Conservation (phyloP, 768 basidiomycete genomes). For the Tulasnella sp. region DNA sequence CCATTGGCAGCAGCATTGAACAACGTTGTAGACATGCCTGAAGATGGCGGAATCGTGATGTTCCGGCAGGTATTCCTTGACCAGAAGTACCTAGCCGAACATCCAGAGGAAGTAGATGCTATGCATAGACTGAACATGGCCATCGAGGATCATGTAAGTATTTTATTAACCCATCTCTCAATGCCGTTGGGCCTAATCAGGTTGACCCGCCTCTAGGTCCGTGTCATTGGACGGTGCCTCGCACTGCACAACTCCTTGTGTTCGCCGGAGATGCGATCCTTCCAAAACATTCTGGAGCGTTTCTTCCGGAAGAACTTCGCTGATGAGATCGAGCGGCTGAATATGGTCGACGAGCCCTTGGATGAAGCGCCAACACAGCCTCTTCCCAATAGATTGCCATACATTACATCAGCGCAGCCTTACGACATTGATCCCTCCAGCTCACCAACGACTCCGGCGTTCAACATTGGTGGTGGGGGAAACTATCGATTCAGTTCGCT, state of each 20-base stretch:
- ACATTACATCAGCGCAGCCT: neutral
- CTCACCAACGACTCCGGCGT: neutral
- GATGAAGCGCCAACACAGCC: slow-evolving; percentile 2
- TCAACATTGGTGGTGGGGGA: neutral
- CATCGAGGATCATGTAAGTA: slow-evolving; percentile 70
- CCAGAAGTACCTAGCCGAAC: slow-evolving; percentile 49
- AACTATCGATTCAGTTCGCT: neutral
- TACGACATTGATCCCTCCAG: neutral
- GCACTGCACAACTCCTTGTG: slow-evolving; percentile 74
- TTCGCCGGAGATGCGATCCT: slow-evolving; percentile 77
- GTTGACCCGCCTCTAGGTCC: slow-evolving; percentile 38
- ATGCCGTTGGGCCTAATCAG: neutral
- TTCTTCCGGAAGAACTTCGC: slow-evolving; percentile 78
- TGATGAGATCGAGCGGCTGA: slow-evolving; percentile 67
- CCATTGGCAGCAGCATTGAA: slow-evolving; percentile 80
- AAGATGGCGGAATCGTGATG: slow-evolving; percentile 61
- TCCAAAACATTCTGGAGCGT: slow-evolving; percentile 80
- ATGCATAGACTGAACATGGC: slow-evolving; percentile 61
- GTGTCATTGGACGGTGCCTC: slow-evolving; percentile 73
- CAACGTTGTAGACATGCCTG: slow-evolving; percentile 69
- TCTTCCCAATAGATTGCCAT: neutral
- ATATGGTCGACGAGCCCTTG: slow-evolving; percentile 33
- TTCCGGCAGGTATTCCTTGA: slow-evolving; percentile 71
- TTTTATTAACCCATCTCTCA: neutral
- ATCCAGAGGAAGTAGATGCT: slow-evolving; percentile 59